phyloP scores from a whole-genome alignment of 306 rosid species.

The Cicer judaicum region DNA sequence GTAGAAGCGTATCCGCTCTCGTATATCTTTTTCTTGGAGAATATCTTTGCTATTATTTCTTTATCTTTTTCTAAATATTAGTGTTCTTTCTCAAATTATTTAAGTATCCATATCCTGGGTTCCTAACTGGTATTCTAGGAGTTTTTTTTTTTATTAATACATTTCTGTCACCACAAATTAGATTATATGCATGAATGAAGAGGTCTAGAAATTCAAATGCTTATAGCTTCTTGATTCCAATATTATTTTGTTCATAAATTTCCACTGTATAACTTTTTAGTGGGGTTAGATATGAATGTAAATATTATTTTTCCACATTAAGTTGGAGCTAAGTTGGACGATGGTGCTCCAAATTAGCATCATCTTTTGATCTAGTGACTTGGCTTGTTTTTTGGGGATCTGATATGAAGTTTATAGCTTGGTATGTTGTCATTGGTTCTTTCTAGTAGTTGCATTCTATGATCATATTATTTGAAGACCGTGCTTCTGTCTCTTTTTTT shows the following conservation, averaged over 20 bases:
- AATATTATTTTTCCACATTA: background rate
- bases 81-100: no score
- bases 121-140: background rate
- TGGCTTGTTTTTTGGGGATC: background rate
- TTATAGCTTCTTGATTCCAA: constrained; percentile 17
- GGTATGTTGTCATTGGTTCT: background rate
- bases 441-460: background rate
- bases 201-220: background rate
- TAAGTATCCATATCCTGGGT: no score
- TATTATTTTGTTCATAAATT: background rate
- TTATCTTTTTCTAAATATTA: no score
- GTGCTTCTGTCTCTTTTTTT: background rate
- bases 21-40: no score
- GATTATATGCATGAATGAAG: constrained; percentile 22
- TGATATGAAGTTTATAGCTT: background rate
- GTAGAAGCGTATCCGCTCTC: no score
- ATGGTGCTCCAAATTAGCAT: background rate
- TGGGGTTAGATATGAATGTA: constrained; percentile 8
- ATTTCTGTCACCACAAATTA: constrained; percentile 21
- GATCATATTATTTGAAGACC: background rate
- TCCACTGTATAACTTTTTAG: background rate
- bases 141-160: constrained; percentile 1
- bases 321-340: background rate
- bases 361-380: background rate
- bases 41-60: no score